A percentile compares a stretch with the other conserved stretches of the same genome.
Evolutionary conservation across 495 filamentous ascomycete species (phyloP).

Genomic region (Penicillium atrosanguineum): DNA sequence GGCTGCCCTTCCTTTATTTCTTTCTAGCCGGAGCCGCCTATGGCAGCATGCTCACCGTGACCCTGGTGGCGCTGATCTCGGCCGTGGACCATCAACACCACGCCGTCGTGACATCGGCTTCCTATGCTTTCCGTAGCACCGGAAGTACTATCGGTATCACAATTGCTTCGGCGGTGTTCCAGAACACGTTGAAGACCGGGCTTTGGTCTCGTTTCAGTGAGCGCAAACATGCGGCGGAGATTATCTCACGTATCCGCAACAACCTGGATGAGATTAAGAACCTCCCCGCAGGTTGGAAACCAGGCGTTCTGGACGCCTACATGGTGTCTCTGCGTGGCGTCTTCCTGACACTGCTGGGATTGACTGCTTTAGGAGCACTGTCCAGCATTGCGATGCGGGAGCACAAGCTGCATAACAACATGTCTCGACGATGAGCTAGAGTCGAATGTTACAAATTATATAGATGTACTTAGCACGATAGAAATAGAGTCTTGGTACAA

Average conservation of each 20-base stretch:
- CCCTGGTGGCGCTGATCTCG: slow-evolving; percentile 74
- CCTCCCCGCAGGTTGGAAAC: slow-evolving; percentile 68
- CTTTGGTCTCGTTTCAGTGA: slow-evolving; percentile 70
- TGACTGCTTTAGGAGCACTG: slow-evolving; percentile 58
- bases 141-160: slow-evolving; percentile 84
- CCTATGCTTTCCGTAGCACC: slow-evolving; percentile 77
- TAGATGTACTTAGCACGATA: slow-evolving; percentile 1
- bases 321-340: slow-evolving; percentile 75
- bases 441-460: neutral
- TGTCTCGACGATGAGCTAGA: slow-evolving; percentile 50
- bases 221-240: slow-evolving; percentile 59
- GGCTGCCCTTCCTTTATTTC: slow-evolving; percentile 67
- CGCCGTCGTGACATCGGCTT: slow-evolving; percentile 81
- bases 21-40: slow-evolving; percentile 67
- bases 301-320: slow-evolving; percentile 67
- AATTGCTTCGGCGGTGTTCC: slow-evolving; percentile 73
- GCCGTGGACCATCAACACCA: slow-evolving; percentile 80
- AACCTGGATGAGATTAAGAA: slow-evolving; percentile 70
- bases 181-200: slow-evolving; percentile 58
- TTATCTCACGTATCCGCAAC: slow-evolving; percentile 69
- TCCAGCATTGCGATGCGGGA: slow-evolving; percentile 70
- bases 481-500: neutral
- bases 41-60: slow-evolving; percentile 76
- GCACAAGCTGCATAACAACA: slow-evolving; percentile 70
- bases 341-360: slow-evolving; percentile 64